phyloP scores from a whole-genome alignment of 148 eudicot genomes.

The Spergularia marina region DNA sequence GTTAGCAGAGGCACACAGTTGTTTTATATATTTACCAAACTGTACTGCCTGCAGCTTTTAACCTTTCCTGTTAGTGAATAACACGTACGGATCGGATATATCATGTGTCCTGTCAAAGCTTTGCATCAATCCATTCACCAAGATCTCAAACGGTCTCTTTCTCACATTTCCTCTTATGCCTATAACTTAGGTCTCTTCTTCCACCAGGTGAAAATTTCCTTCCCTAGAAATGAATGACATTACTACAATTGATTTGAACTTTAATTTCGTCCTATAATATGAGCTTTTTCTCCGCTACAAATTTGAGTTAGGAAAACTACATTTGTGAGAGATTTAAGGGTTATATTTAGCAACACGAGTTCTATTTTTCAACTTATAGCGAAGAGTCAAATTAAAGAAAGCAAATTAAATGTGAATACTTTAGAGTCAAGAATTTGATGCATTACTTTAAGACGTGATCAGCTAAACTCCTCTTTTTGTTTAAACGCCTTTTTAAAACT shows the following conservation, averaged over 20 bases:
- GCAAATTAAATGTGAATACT: constrained; percentile 20
- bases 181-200: constrained; percentile 16
- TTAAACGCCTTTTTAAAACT: constrained; percentile 3
- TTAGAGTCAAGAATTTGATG: neutral
- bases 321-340: too few relatives aligned
- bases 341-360: too few relatives aligned
- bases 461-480: neutral
- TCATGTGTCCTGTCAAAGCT: constrained; percentile 19
- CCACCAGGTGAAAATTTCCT: neutral
- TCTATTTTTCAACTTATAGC: too few relatives aligned
- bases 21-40: neutral
- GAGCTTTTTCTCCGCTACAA: too few relatives aligned
- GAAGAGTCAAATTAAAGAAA: neutral
- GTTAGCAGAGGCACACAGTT: neutral
- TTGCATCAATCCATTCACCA: constrained; percentile 13
- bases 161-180: neutral
- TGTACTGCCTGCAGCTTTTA: neutral
- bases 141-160: constrained; percentile 1
- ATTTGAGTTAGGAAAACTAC: too few relatives aligned
- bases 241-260: too few relatives aligned
- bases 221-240: neutral
- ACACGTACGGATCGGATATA: constrained; percentile 10
- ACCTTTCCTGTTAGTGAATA: neutral
- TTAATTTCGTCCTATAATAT: too few relatives aligned
- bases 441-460: constrained; percentile 24